These are phyloP conservation scores for Allomyces macrogynus DNA, from an alignment of 192 early-diverging fungal species.

Conservation along the genomic window DNA sequence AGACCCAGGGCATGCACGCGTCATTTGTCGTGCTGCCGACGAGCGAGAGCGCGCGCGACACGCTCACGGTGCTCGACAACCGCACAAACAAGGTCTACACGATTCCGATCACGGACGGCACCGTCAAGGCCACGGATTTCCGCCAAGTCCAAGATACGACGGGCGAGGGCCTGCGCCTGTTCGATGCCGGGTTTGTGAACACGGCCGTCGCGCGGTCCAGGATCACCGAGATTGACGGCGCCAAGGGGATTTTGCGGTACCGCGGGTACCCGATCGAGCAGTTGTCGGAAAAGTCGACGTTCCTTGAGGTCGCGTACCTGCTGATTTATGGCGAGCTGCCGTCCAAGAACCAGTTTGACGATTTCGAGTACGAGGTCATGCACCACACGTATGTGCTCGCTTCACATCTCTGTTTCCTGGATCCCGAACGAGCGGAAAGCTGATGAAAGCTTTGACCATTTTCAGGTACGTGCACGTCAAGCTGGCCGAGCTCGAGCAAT, in stretches of 20 bases:
- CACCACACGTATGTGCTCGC: slow-evolving; percentile 11
- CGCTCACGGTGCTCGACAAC: slow-evolving; percentile 40
- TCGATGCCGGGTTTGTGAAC: slow-evolving; percentile 29
- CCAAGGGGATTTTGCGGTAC: slow-evolving; percentile 37
- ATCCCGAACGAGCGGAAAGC: too few species aligned
- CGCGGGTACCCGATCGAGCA: slow-evolving; percentile 45
- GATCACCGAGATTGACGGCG: slow-evolving; percentile 47
- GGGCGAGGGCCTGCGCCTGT: slow-evolving; percentile 7
- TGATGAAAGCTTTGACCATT: too few species aligned
- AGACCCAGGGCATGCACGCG: background rate
- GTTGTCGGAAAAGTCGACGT: slow-evolving; percentile 36
- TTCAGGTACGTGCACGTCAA: slow-evolving; percentile 24
- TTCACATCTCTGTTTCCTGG: background rate
- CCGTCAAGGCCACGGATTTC: slow-evolving; percentile 18
- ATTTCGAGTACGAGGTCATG: slow-evolving; percentile 31
- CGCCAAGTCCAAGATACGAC: slow-evolving; percentile 12
- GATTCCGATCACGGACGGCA: slow-evolving; percentile 25
- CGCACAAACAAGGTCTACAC: slow-evolving; percentile 39
- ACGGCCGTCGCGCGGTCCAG: slow-evolving; percentile 39
- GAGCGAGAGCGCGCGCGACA: slow-evolving; percentile 13
- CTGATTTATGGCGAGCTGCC: slow-evolving; percentile 43
- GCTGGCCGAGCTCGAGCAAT: slow-evolving; percentile 25
- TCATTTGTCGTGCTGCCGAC: background rate
- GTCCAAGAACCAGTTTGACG: slow-evolving; percentile 18
- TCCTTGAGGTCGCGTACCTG: slow-evolving; percentile 46